Base-by-base conservation (phyloP, 768 basidiomycete species). In the Kwoniella mangroviensis region DNA sequence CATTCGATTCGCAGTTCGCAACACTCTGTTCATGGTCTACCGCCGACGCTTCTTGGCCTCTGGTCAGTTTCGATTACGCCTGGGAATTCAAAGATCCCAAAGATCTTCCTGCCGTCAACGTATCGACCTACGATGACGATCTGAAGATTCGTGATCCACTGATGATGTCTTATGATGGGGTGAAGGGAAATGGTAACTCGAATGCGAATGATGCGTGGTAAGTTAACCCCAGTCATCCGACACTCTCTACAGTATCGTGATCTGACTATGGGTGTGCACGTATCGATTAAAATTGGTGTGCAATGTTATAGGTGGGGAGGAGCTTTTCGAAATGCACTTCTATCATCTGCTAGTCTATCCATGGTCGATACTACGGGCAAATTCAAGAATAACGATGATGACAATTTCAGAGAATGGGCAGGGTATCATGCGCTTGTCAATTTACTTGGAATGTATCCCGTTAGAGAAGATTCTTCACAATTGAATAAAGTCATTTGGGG, bases 241-340 rank as follows among this genome's bases (percentile, higher is more conserved):
- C 15, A 13, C 15, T 4, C 1, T 2, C 3, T 19, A 43, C 6
- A 13, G 13, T 13, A 0, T 49, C 15, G 45, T 49, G 45, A 49
- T 4, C 15, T 49, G 45, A 49, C 15, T 13, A 10, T 49, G 45
- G 45, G 15, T 49, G 2, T 43, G 42, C n/a, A n/a, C 4, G 1
- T 34, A 34, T 34, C 6, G 34, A 34, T 34, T 7, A 34, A 34
- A 34, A 7, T 34, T 34, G 28, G 28, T 28, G 28, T 28, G 28
- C 28, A 4, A 28, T 28, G 4, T 61, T 61, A n/a, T 26, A 63
- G 62, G 62, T 63, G 49, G 26, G 51, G 62, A 53, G 52, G 62
- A 15, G 45, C 49, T n/a, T n/a, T 63, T 12, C 45, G 62, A 13
- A 57, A 57, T 40, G 13, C 34, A 17, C 53, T 53, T 0, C 26